phyloP scores from a whole-genome alignment of 2,329 filamentous ascomycete genomes.

The Gnomoniopsis sp. region DNA sequence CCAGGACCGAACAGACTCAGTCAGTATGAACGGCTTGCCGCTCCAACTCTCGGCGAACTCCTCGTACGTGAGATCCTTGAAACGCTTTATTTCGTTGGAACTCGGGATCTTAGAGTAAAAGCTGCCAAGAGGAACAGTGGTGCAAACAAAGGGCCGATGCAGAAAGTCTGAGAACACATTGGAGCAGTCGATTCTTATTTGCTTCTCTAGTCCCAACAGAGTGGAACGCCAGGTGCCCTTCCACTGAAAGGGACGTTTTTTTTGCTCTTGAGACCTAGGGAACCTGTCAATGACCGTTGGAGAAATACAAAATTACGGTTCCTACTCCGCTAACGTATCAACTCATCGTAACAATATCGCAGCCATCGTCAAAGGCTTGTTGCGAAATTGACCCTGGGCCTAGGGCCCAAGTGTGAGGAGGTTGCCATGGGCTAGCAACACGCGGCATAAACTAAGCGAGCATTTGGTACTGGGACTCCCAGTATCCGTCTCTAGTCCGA shows the following conservation, averaged over 20 bases:
- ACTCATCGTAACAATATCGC: neutral
- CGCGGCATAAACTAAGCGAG: neutral
- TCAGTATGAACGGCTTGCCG: slow-evolving; percentile 81
- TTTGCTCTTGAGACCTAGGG: slow-evolving; percentile 28
- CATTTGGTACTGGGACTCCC: neutral
- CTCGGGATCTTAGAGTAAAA: slow-evolving; percentile 70
- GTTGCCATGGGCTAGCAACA: neutral
- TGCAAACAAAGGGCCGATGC: slow-evolving; percentile 87
- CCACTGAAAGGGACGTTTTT: slow-evolving; percentile 57
- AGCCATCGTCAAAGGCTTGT: neutral
- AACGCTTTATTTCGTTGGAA: slow-evolving; percentile 68
- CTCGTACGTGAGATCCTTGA: slow-evolving; percentile 64
- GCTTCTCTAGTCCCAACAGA: slow-evolving; percentile 57
- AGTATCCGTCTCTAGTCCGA: neutral
- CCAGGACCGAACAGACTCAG: slow-evolving; percentile 77
- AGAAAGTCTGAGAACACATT: slow-evolving; percentile 86
- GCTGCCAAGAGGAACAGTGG: slow-evolving; percentile 64
- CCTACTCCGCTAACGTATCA: too few species aligned
- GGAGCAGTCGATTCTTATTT: slow-evolving; percentile 64
- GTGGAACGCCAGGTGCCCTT: slow-evolving; percentile 82
- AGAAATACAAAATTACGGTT: neutral
- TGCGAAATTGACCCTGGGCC: neutral
- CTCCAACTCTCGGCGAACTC: slow-evolving; percentile 78
- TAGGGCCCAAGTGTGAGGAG: neutral
- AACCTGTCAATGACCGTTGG: slow-evolving; percentile 8